phyloP scores from a whole-genome alignment of 495 filamentous ascomycete species.

The Penicillium robsamsonii region DNA sequence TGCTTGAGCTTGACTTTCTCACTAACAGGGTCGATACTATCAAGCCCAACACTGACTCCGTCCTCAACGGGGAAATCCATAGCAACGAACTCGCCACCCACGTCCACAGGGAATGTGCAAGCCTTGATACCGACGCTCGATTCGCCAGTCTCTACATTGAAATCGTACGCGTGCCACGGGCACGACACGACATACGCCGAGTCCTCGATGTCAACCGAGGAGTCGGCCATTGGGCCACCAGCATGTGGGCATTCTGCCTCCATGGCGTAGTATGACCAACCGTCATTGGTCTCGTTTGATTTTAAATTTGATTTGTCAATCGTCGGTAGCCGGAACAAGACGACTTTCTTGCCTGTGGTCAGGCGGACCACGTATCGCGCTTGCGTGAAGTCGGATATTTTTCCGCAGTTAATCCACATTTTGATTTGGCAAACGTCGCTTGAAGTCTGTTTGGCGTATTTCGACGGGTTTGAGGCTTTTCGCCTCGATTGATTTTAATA shows the following conservation, averaged over 20 bases:
- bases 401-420: slow-evolving; percentile 39
- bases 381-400: slow-evolving; percentile 37
- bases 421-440: slow-evolving; percentile 8
- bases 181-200: slow-evolving; percentile 54
- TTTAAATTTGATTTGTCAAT: slow-evolving; percentile 37
- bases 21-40: slow-evolving; percentile 46
- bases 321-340: slow-evolving; percentile 48
- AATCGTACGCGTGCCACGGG: slow-evolving; percentile 57
- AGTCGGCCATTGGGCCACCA: slow-evolving; percentile 51
- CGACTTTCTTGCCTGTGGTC: slow-evolving; percentile 49
- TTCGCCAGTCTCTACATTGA: slow-evolving; percentile 56
- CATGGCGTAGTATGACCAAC: slow-evolving; percentile 55
- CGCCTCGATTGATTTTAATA: slow-evolving; percentile 1
- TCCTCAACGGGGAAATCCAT: slow-evolving; percentile 32
- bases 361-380: slow-evolving; percentile 49
- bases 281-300: slow-evolving; percentile 35
- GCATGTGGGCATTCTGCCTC: slow-evolving; percentile 54
- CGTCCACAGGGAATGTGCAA: slow-evolving; percentile 49
- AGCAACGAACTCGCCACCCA: slow-evolving; percentile 36
- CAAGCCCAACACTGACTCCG: slow-evolving; percentile 24
- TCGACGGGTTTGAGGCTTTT: background rate
- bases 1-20: slow-evolving; percentile 52
- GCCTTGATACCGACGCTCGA: slow-evolving; percentile 54
- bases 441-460: background rate
- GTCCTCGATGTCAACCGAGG: slow-evolving; percentile 52